A percentile compares a stretch with the other conserved stretches of the same genome.
Conservation (phyloP, 2,329 filamentous ascomycete genomes). For the Fusarium burgessii region DNA sequence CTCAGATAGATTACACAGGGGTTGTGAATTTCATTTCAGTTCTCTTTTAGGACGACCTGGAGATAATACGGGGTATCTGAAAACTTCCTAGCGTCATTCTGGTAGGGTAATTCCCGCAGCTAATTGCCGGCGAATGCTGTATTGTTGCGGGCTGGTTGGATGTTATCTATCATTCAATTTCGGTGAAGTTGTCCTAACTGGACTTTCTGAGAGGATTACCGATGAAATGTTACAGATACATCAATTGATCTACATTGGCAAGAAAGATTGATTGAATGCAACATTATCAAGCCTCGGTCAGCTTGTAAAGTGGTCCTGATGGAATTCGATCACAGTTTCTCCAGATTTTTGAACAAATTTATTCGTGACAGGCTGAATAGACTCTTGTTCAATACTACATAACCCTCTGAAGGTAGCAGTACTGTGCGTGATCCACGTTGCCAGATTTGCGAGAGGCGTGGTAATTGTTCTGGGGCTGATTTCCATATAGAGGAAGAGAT, state of each 20-base stretch:
- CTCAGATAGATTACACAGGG: conserved; percentile 28
- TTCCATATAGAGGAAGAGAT: not conserved
- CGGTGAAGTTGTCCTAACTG: conserved; percentile 10
- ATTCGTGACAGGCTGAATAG: conserved; percentile 4
- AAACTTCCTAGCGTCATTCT: conserved; percentile 6
- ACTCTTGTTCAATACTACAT: not conserved
- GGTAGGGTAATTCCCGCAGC: conserved; percentile 18
- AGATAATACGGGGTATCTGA: conserved; percentile 20
- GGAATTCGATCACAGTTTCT: conserved; percentile 26
- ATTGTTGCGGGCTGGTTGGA: not conserved
- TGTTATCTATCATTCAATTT: conserved; percentile 14
- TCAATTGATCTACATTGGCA: conserved; percentile 17
- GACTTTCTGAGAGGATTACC: not conserved
- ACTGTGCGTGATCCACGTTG: conserved; percentile 10
- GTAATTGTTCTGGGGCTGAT: conserved; percentile 4
- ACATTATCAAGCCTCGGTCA: conserved; percentile 5
- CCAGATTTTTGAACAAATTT: conserved; percentile 21
- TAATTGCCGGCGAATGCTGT: conserved; percentile 18
- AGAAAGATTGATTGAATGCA: conserved; percentile 6
- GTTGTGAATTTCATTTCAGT: conserved; percentile 32
- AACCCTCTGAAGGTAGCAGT: not conserved
- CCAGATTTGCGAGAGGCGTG: conserved; percentile 15
- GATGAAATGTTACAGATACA: conserved; percentile 4
- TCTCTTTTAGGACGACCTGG: conserved; percentile 23
- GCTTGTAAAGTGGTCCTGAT: conserved; percentile 3